phyloP scores from a whole-genome alignment of 1,284 basidiomycete genomes.

The Takashimella koratensis region DNA sequence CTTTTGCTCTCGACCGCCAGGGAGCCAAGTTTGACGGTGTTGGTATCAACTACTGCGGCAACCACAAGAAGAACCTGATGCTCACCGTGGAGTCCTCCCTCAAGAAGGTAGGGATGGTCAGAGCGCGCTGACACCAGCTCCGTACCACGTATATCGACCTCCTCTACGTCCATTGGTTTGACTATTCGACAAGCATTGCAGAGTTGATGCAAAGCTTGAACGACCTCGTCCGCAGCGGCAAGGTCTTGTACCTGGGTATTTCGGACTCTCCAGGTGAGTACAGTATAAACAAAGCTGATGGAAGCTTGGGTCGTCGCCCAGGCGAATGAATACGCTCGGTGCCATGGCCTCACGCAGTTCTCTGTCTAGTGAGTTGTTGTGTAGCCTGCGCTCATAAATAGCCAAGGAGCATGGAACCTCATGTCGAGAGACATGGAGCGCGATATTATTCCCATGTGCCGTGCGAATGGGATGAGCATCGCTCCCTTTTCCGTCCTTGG shows the following conservation, averaged over 20 bases:
- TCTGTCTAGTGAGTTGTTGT: slow-evolving; percentile 51
- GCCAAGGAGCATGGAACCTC: slow-evolving; percentile 56
- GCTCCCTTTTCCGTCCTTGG: slow-evolving; percentile 1
- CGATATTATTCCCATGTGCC: slow-evolving; percentile 52
- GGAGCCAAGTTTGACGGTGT: slow-evolving; percentile 21
- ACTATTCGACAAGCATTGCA: slow-evolving; percentile 47
- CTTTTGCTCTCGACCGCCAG: slow-evolving; percentile 18
- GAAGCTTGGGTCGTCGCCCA: slow-evolving; percentile 55
- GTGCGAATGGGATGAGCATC: slow-evolving; percentile 3
- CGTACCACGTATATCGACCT: slow-evolving; percentile 51
- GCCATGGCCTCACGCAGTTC: slow-evolving; percentile 54
- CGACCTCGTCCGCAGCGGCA: slow-evolving; percentile 44
- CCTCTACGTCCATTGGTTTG: slow-evolving; percentile 39
- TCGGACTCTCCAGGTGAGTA: too few species aligned
- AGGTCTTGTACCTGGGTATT: slow-evolving; percentile 51
- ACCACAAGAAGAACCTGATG: slow-evolving; percentile 34
- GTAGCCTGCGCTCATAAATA: too few species aligned
- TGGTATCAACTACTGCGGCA: slow-evolving; percentile 45
- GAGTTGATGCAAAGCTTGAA: slow-evolving; percentile 51
- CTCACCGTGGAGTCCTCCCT: slow-evolving; percentile 32
- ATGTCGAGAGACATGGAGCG: slow-evolving; percentile 51
- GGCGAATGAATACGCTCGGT: slow-evolving; percentile 56
- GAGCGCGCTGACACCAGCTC: slow-evolving; percentile 49
- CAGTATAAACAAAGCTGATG: too few species aligned
- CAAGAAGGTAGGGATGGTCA: slow-evolving; percentile 18